These are phyloP conservation scores for Codiaeum variegatum DNA, from an alignment of 441 rosid genomes.

Conservation along the genomic window DNA sequence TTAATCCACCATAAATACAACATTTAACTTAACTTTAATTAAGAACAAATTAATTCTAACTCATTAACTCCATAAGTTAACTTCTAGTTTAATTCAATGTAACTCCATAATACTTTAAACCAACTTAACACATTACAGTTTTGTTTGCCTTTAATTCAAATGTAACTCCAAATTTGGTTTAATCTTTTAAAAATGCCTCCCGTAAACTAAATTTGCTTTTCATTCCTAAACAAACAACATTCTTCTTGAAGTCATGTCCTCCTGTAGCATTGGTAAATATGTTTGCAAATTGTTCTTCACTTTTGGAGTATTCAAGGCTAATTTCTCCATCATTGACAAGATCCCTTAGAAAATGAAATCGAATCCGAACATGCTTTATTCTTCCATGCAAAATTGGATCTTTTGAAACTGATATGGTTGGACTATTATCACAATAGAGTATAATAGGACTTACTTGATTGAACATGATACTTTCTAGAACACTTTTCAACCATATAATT, in stretches of 20 bases:
- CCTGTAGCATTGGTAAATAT: background rate
- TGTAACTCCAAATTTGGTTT: conserved; percentile 4
- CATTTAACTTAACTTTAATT: too few species aligned
- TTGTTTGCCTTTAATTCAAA: too few species aligned
- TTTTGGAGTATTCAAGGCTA: background rate
- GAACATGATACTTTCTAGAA: background rate
- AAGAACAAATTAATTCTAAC: too few species aligned
- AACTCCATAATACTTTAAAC: too few species aligned
- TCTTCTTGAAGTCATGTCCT: background rate
- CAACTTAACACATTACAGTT: too few species aligned
- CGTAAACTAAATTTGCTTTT: too few species aligned
- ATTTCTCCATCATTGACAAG: background rate
- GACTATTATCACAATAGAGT: background rate
- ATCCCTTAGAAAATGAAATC: background rate
- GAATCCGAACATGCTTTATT: background rate
- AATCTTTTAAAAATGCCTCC: too few species aligned
- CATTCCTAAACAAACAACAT: too few species aligned
- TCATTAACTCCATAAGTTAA: too few species aligned
- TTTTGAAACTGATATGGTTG: background rate
- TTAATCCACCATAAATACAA: too few species aligned
- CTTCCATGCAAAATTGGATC: background rate
- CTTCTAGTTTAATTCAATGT: too few species aligned
- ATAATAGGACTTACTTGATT: background rate
- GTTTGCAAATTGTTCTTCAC: background rate
- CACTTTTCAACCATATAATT: background rate